Evolutionary conservation across 176 grass and related monocot genomes (phyloP), one percentile per base, ranked within the genome.

Genomic region (Triticum turgidum): DNA sequence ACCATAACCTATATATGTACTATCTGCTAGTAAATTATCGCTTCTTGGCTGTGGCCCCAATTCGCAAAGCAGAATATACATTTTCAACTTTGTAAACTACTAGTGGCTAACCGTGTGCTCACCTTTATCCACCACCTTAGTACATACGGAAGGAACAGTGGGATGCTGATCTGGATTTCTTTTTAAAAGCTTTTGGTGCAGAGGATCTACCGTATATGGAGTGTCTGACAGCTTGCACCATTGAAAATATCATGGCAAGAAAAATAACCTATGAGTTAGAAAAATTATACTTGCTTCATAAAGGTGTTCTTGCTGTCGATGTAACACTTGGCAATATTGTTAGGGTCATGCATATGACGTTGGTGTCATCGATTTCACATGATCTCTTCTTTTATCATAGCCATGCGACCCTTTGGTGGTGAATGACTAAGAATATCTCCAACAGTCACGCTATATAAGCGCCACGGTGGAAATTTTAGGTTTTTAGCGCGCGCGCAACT

Each of bases 31-130:
- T 80, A 63, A 51, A 68, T 25, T 65, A 38, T 52, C 49, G 78
- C 30, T 49, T 49, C 49, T 21, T 81, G 39, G 61, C 66, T 3
- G 81, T 84, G 88, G 69, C 47, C 69, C 83, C 61, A 1, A 30
- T 13, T 63, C 83, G 18, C 30, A 82, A 86, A 78, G 73, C 13
- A 78, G 83, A 64, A 90, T 90, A 71, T 86, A 11, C 88, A 77
- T 84, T 49, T 49, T 82, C 61, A 30, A 64, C 83, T 77, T 86
- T 89, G 70, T 69, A 45, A 59, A 39, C 38, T 17, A 39, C 38
- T 17, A 83, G 64, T 71, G 62, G 80, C 34, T 77, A 88, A 83
- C 63, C 69, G 82, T 62, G 86, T 68, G 84, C 64, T 35, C 41
- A 10, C 71, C 80, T 65, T 81, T 8, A 52, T 82, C 44, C 73